Evolutionary conservation across 179 eudicot species (phyloP), one percentile per base, ranked within the genome.

Genomic region (Nepenthes alata): DNA sequence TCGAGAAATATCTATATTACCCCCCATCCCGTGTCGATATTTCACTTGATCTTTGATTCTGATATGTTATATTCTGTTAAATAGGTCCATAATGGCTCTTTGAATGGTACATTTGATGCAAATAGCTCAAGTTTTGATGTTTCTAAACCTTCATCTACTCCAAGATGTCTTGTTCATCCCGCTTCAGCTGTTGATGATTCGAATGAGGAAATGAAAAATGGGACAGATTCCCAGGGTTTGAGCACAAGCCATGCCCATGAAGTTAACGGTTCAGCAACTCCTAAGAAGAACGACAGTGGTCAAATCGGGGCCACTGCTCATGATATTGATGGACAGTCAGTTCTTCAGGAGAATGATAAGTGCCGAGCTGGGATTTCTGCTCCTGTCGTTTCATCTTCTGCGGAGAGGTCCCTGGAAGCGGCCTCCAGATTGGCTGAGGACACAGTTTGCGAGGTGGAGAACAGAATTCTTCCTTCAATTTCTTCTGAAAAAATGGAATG

Each of bases 31-130:
- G 9, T 25, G 55, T 7, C 25, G 47, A 47, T 39, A 52, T 54
- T 55, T 13, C 25, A 25, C 1, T 41, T 35, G 15, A 9, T 44
- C 36, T 44, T 44, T 59, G 1, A 14, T 13, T 56, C 2, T 5
- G 64, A 35, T 47, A 61, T 35, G 35, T 25, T 65, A 48, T n/a
- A 59, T 56, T 55, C 58, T 62, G 58, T 34, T 51, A 35, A 53
- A 7, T 47, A 64, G 69, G 48, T 41, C 34, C 67, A 58, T 57
- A 62, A 75, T 58, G 69, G 56, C 36, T 25, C 68, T 50, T 48
- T 63, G 65, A 73, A 70, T 48, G 77, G 61, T 35, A 60, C 61
- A 62, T 67, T 68, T 51, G 68, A 72, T 66, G 67, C 72, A 53
- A 76, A 70, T 52, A 50, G 70, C 51, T 70, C 36, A 38, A 70